Percentiles rank a stretch among this genome's conserved stretches.
phyloP scores from a whole-genome alignment of 768 basidiomycete genomes.

The Auriscalpium vulgare region DNA sequence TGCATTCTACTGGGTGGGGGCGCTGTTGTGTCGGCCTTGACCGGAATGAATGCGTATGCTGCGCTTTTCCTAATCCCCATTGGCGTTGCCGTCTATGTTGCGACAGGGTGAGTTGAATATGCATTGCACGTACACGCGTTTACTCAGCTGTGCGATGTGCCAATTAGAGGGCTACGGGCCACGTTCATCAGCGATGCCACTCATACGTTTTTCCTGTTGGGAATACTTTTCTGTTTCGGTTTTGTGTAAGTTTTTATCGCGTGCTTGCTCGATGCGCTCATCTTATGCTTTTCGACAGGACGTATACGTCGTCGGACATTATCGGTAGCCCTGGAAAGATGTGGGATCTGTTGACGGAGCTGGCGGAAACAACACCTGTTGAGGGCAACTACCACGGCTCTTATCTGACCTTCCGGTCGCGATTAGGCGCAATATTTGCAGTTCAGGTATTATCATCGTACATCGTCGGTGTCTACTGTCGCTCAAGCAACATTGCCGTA shows the following conservation, averaged over 20 bases:
- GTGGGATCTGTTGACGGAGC: constrained; percentile 19
- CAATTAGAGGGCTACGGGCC: constrained; percentile 23
- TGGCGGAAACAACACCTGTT: constrained; percentile 23
- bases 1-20: constrained; percentile 31
- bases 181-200: constrained; percentile 26
- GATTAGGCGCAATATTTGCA: constrained; percentile 19
- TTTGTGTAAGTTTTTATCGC: constrained; percentile 16
- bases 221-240: constrained; percentile 26
- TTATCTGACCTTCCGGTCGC: constrained; percentile 30
- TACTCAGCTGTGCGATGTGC: no score
- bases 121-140: no score
- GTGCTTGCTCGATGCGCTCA: background rate
- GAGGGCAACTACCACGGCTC: constrained; percentile 29
- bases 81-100: constrained; percentile 31
- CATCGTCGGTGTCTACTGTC: background rate
- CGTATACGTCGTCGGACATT: constrained; percentile 23
- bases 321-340: constrained; percentile 28
- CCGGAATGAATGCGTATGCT: constrained; percentile 33
- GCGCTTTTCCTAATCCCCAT: constrained; percentile 34
- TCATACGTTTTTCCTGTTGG: constrained; percentile 30
- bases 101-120: background rate
- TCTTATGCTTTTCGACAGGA: constrained; percentile 3
- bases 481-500: background rate
- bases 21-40: constrained; percentile 30
- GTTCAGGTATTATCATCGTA: background rate